phyloP scores from a whole-genome alignment of 192 early-diverging fungal species.

The Glomus cerebriforme region DNA sequence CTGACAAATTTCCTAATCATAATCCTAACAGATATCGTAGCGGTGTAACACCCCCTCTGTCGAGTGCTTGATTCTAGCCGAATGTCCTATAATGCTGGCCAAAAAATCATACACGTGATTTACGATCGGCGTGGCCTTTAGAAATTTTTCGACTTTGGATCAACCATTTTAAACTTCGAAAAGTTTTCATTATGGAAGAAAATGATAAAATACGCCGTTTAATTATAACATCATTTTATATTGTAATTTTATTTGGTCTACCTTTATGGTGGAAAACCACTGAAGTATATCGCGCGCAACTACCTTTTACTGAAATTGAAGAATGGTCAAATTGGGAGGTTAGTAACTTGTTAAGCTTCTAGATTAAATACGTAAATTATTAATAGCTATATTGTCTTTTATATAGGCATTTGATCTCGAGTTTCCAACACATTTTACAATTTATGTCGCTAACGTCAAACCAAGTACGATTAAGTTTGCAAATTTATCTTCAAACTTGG shows the following conservation, averaged over 20 bases:
- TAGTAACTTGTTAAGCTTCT: background rate
- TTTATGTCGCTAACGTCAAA: constrained; percentile 10
- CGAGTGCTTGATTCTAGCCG: too few relatives aligned
- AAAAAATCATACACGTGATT: too few relatives aligned
- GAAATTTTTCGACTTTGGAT: too few relatives aligned
- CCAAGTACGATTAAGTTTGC: constrained; percentile 14
- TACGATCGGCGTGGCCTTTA: too few relatives aligned
- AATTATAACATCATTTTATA: constrained; percentile 55
- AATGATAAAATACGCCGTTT: constrained; percentile 40
- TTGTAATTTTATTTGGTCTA: constrained; percentile 59
- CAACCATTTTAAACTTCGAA: too few relatives aligned
- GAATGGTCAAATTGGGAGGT: constrained; percentile 55
- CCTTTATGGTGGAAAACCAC: constrained; percentile 86
- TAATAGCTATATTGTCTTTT: constrained; percentile 11
- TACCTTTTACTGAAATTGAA: constrained; percentile 67
- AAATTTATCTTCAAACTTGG: background rate
- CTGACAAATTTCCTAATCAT: too few relatives aligned
- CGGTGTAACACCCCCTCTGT: too few relatives aligned
- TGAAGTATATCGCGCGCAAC: constrained; percentile 72
- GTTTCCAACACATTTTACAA: constrained; percentile 34
- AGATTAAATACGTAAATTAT: background rate
- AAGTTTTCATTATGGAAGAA: background rate
- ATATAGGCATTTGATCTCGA: constrained; percentile 36
- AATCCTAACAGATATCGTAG: too few relatives aligned
- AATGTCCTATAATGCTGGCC: too few relatives aligned